These are phyloP conservation scores for Eremochloa ophiuroides DNA, from an alignment of 176 grass and related monocot species.

Conservation along the genomic window DNA sequence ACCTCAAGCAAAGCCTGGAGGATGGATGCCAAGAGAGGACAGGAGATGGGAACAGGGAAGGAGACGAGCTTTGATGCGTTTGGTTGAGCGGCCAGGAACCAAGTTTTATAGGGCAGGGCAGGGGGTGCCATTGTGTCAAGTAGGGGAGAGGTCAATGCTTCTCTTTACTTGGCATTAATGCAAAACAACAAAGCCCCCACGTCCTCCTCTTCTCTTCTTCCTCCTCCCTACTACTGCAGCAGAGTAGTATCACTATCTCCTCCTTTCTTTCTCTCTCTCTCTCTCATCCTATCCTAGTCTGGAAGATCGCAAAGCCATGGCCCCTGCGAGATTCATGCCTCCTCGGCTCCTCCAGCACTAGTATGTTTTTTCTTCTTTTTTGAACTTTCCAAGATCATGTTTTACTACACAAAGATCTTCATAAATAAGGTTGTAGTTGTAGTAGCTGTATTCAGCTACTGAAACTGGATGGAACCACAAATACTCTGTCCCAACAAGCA, in stretches of 20 bases:
- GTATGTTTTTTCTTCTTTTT: neutral
- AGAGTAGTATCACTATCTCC: neutral
- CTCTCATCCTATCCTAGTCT: constrained; percentile 28
- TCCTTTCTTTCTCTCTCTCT: neutral
- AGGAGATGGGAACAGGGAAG: constrained; percentile 1
- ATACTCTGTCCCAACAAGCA: neutral
- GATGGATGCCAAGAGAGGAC: neutral
- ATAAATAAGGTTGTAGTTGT: neutral
- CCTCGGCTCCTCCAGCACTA: neutral
- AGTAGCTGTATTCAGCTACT: neutral
- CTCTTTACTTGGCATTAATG: constrained; percentile 46
- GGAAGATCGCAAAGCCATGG: constrained; percentile 8
- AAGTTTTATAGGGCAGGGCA: constrained; percentile 41
- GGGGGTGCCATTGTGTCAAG: neutral
- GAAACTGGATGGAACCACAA: neutral
- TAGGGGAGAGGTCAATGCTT: constrained; percentile 62
- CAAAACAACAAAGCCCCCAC: constrained; percentile 36
- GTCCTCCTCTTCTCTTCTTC: neutral
- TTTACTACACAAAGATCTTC: constrained; percentile 16
- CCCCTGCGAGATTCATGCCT: constrained; percentile 1
- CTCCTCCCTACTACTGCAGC: neutral
- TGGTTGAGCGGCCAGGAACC: constrained; percentile 23
- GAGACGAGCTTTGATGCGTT: constrained; percentile 18
- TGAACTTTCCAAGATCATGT: constrained; percentile 6
- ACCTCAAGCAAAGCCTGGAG: neutral